phyloP scores from a whole-genome alignment of 1,139 yeast species.

The Pichia norvegensis region DNA sequence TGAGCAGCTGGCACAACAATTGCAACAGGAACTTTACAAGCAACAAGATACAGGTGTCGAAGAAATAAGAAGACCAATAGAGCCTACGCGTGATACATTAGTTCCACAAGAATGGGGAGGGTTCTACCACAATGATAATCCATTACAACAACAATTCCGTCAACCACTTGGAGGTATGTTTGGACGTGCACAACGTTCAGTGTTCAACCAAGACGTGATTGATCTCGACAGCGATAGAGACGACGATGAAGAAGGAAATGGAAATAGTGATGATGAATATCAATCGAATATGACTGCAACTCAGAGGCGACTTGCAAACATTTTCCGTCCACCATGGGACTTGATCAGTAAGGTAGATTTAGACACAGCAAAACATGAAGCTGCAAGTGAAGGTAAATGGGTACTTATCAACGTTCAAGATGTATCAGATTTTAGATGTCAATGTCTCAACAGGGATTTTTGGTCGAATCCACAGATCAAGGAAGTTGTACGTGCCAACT shows the following conservation, averaged over 20 bases:
- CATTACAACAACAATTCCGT: background rate
- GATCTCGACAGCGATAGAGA: constrained; percentile 19
- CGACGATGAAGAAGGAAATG: constrained; percentile 24
- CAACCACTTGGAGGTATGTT: constrained; percentile 30
- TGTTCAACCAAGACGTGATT: constrained; percentile 42
- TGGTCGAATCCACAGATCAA: constrained; percentile 76
- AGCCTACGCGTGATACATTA: constrained; percentile 73
- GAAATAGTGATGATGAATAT: constrained; percentile 1
- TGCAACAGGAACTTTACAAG: constrained; percentile 61
- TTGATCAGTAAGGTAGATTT: constrained; percentile 59
- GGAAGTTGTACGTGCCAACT: constrained; percentile 53
- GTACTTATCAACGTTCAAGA: constrained; percentile 83
- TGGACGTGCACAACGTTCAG: constrained; percentile 36
- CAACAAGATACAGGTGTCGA: constrained; percentile 35
- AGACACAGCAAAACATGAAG: constrained; percentile 64
- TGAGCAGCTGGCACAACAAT: constrained; percentile 52
- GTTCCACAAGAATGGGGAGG: constrained; percentile 15
- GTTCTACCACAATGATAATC: background rate
- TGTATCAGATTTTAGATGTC: constrained; percentile 76
- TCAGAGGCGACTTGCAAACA: constrained; percentile 64
- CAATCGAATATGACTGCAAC: constrained; percentile 37
- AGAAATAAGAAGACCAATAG: constrained; percentile 66
- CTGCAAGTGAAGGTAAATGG: constrained; percentile 67
- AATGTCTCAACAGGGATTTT: constrained; percentile 82
- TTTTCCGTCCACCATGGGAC: constrained; percentile 93